Base-by-base conservation (phyloP, 768 basidiomycete genomes). In the Tremella yokohamensis region DNA sequence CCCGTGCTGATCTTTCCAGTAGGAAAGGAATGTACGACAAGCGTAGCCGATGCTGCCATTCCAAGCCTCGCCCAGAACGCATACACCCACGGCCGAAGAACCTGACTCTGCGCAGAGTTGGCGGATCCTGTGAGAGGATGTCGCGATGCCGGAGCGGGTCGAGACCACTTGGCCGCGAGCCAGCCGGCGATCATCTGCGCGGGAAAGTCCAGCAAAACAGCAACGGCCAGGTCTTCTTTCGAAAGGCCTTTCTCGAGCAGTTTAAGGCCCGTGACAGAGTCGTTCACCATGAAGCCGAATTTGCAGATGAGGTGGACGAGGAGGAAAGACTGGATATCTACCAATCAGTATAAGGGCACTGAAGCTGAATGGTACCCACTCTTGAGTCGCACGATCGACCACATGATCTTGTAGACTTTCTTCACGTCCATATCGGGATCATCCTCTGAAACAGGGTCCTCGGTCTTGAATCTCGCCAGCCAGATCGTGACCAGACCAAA, bases 211-310 rank as follows among this genome's bases (percentile, higher is more conserved):
- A 98, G 87, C 39, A 98, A 84, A 44, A 94, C 93, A 2, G 90
- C 87, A 15, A 92, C 81, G n/a, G 96, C 92, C 39, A 98, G 82
- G 68, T 99, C 96, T 79, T 98, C 96, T 40, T 92, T 87, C 58
- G 85, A 87, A 54, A 99, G 82, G 1, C 96, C 96, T 72, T 98
- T 98, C 76, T 99, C 96, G 42, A 99, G 87, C 79, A 98, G 84
- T 73, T 99, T 99, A 44, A 98, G 82, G 20, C 84, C 85, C 2
- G 90, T 91, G 12, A 86, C 88, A 6, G 90, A 87, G 47, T 98
- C 96, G 77, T 91, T 90, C 22, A 90, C 89, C 48, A 89, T 89
- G 75, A 92, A 96, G 25, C 93, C 94, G 60, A 99, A 81, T 78
- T 98, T 99, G 25, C 90, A 87, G 63, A 97, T 84, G 26, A 96